These are phyloP conservation scores for Raddia guianensis DNA, from an alignment of 176 grass and related monocot species.

Conservation along the genomic window DNA sequence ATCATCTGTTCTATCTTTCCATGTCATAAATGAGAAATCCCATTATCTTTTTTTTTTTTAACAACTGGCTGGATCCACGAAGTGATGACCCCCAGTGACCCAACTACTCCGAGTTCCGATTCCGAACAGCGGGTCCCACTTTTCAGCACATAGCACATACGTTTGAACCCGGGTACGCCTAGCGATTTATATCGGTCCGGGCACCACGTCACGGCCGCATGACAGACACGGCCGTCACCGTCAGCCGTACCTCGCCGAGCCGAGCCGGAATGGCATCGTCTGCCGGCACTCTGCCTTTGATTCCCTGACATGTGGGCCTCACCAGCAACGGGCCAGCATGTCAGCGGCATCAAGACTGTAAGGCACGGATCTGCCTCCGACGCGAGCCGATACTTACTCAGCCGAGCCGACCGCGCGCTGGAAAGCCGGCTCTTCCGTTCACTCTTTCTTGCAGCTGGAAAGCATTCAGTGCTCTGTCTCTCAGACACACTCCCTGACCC, in stretches of 20 bases:
- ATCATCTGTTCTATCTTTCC: too few relatives aligned
- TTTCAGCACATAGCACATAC: not conserved
- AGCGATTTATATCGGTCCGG: not conserved
- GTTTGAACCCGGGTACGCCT: not conserved
- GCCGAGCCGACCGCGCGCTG: constrained; percentile 25
- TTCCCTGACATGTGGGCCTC: too few relatives aligned
- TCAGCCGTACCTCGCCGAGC: not conserved
- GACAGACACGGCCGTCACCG: too few relatives aligned
- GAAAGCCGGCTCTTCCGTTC: constrained; percentile 53
- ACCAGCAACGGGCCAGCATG: too few relatives aligned
- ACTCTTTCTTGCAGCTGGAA: constrained; percentile 53
- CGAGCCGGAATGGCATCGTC: not conserved
- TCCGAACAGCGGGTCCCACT: not conserved
- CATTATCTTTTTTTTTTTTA: too few relatives aligned
- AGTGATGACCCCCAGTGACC: too few relatives aligned
- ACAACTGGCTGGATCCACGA: too few relatives aligned
- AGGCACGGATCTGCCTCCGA: too few relatives aligned
- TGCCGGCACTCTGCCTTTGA: too few relatives aligned
- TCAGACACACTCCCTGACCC: constrained; percentile 18
- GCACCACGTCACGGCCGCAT: not conserved
- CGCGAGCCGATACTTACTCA: not conserved
- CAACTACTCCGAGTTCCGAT: too few relatives aligned
- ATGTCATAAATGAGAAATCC: too few relatives aligned
- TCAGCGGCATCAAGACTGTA: too few relatives aligned
- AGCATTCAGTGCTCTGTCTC: constrained; percentile 59